Evolutionary conservation across 345 rosid species (phyloP).

Genomic region (Boechera stricta): DNA sequence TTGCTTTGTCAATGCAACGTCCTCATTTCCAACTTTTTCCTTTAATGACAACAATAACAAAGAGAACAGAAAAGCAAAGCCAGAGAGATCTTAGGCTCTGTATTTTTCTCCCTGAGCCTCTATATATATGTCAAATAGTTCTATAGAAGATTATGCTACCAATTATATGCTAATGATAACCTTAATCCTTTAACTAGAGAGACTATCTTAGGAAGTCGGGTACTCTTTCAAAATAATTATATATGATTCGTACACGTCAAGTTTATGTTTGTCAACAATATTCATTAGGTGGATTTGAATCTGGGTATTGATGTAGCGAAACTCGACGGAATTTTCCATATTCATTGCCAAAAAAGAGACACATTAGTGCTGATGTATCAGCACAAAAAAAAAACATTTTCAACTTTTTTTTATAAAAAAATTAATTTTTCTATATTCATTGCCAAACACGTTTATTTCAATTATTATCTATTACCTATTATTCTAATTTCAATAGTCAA

Average conservation of each 20-base stretch:
- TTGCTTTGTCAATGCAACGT: slow-evolving; percentile 48
- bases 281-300: neutral
- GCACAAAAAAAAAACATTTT: too few relatives aligned
- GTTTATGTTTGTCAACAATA: too few relatives aligned
- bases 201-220: neutral
- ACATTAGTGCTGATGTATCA: too few relatives aligned
- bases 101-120: slow-evolving; percentile 4
- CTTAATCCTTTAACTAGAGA: slow-evolving; percentile 1
- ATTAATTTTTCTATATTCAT: too few relatives aligned
- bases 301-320: too few relatives aligned
- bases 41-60: slow-evolving; percentile 34
- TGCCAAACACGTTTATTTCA: too few relatives aligned
- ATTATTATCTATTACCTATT: too few relatives aligned
- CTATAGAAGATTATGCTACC: slow-evolving; percentile 5
- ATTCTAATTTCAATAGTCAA: too few relatives aligned
- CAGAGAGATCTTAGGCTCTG: slow-evolving; percentile 27
- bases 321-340: neutral
- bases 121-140: neutral
- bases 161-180: slow-evolving; percentile 33
- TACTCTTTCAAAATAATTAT: neutral
- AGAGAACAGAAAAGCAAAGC: slow-evolving; percentile 31
- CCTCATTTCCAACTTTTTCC: slow-evolving; percentile 36
- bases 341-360: too few relatives aligned
- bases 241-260: neutral
- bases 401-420: too few relatives aligned